Evolutionary conservation across 1,284 basidiomycete genomes (phyloP), one percentile per base, ranked within the genome.

Genomic region (Tausonia pullulans): DNA sequence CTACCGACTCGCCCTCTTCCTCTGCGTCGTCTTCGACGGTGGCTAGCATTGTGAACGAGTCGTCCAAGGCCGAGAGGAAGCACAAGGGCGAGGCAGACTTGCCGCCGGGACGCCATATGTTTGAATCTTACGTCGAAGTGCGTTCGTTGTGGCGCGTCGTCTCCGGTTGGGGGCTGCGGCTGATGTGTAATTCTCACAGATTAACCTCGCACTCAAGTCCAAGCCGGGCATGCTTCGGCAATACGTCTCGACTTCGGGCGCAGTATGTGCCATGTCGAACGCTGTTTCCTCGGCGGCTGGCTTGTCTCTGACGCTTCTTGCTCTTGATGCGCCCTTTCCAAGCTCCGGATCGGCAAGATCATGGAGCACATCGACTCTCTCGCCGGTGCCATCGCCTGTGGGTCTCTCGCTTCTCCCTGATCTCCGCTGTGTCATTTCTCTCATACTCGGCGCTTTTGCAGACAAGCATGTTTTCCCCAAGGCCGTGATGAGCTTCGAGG

Each of bases 311-410:
- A 10, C 46, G 3, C 14, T 6, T 41, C 39, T 1, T 41, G 5
- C 16, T 39, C 4, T 51, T 27, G 27, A 27, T 27, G 27, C 27
- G 11, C 41, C 16, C 45, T 50, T 39, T 14, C 52, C 13, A 27
- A 53, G 44, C 10, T 64, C 74, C 74, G 76, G 13, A 76, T 77
- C 71, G 76, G 76, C 10, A 76, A 75, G 68, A 70, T 77, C 0
- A 71, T 77, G 40, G 76, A 77, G 67, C 73, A 90, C 71, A 79
- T 90, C 54, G 88, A 91, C 72, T 87, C 87, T 5, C 78, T 90
- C 14, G 88, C 88, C 2, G 88, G 88, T 10, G 87, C 86, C 3
- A 88, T 90, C 67, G 81, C 87, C 2, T 90, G 90, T 75, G 43
- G 49, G 62, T 59, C 56, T 14, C 1, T 27, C 13, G 10, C 39